These are phyloP conservation scores for Flaveria linearis DNA, from an alignment of 129 eudicot genomes.

Conservation along the genomic window DNA sequence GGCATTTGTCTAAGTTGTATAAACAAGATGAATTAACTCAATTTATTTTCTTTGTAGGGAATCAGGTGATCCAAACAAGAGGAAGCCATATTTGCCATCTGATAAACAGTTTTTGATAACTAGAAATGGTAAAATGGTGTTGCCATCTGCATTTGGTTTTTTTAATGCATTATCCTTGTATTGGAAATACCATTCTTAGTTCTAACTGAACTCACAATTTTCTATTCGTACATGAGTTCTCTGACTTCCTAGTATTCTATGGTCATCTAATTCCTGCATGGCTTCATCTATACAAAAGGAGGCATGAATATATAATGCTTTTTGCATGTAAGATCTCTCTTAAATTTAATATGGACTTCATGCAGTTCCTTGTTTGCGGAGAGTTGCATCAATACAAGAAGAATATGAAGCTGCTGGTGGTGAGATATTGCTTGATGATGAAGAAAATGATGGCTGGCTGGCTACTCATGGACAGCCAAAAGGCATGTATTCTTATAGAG, in stretches of 20 bases:
- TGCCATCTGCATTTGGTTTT: not conserved
- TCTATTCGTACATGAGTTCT: slow-evolving; percentile 3
- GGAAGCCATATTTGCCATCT: slow-evolving; percentile 84
- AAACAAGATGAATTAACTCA: slow-evolving; percentile 5
- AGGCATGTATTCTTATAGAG: slow-evolving; percentile 44
- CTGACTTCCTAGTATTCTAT: not conserved
- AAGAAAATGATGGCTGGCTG: slow-evolving; percentile 93
- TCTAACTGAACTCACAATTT: not conserved
- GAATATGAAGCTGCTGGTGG: slow-evolving; percentile 98
- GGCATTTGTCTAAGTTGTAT: slow-evolving; percentile 3
- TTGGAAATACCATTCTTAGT: not conserved
- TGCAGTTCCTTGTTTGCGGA: slow-evolving; percentile 86
- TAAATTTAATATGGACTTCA: slow-evolving; percentile 8
- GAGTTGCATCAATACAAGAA: slow-evolving; percentile 93
- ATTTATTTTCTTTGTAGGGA: slow-evolving; percentile 52
- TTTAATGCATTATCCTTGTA: not conserved
- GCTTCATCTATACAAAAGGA: not conserved
- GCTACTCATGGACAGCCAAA: slow-evolving; percentile 97
- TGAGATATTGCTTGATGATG: slow-evolving; percentile 86
- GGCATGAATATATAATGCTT: not conserved
- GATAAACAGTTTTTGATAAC: slow-evolving; percentile 91
- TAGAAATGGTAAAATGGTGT: slow-evolving; percentile 61
- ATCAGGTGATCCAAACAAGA: slow-evolving; percentile 90
- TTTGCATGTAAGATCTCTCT: slow-evolving; percentile 1
- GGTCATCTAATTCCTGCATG: slow-evolving; percentile 1